Base-by-base conservation (phyloP, 257 asterid species). In the Leonotis leonurus region DNA sequence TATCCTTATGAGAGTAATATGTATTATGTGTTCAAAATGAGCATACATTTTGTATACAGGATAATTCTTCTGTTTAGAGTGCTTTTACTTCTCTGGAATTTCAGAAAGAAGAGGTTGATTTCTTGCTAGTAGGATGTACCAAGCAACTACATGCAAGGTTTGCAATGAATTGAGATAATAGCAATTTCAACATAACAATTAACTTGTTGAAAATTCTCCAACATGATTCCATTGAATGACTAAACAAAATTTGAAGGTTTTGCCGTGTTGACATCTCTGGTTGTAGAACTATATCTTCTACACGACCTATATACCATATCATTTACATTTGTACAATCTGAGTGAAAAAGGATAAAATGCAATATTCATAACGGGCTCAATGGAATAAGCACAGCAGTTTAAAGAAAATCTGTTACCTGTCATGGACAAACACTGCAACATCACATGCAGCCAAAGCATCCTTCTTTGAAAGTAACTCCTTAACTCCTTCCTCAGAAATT, bases 381-480 rank as follows among this genome's bases (percentile, higher is more conserved):
- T 41, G 41, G 30, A 49, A 65, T 56, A 64, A 50, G 11, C 27
- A 46, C 57, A 66, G 51, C 24, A 27, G 20, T 52, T 45, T 53
- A 45, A 48, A 25, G 20, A n/a, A 68, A 45, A 75, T 32, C 54
- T 53, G 50, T 59, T 74, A 88, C 98, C 98, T 92, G 83, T 92
- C 97, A 71, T 92, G 98, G 60, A 88, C 95, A 81, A 92, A 92
- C 69, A 88, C 62, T 33, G 96, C 98, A 27, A 92, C 77, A 70
- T 92, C 98, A 63, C 98, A 92, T 52, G 83, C 75, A 45, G 97
- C 92, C 81, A 92, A 78, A 62, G 95, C 88, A 74, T 92, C 95
- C 82, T 60, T 86, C 60, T 58, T 76, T 18, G 90, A 80, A 35
- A 92, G 77, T 13, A 88, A 80, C 62, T 70, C 80, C 40, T 83